Evolutionary conservation across 139 green algal species (phyloP).

Genomic region (Chlamydomonas schloesseri): DNA sequence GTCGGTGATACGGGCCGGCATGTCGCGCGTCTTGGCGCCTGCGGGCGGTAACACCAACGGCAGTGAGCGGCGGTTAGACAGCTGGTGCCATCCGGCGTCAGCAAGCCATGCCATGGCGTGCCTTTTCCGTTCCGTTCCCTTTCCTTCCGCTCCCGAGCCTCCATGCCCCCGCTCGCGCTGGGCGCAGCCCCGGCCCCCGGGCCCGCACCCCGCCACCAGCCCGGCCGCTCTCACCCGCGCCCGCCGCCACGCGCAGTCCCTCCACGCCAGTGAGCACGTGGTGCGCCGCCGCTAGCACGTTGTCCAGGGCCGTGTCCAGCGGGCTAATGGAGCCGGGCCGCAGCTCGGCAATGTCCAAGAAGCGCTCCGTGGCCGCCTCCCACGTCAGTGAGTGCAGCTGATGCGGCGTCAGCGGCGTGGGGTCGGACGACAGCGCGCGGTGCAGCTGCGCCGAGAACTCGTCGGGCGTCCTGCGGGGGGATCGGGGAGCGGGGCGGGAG

Average conservation of each 20-base stretch:
- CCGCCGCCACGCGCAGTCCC: slow-evolving; percentile 65
- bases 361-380: slow-evolving; percentile 96
- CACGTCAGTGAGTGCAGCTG: slow-evolving; percentile 91
- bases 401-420: slow-evolving; percentile 79
- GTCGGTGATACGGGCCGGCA: slow-evolving; percentile 71
- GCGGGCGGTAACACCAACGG: neutral
- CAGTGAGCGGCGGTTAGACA: no score
- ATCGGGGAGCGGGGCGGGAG: no score
- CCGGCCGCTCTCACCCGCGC: slow-evolving; percentile 26
- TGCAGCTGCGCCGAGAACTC: slow-evolving; percentile 90
- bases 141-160: no score
- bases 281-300: slow-evolving; percentile 68
- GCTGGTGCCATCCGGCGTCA: no score
- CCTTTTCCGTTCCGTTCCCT: no score
- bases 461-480: slow-evolving; percentile 50
- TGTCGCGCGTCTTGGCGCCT: slow-evolving; percentile 80
- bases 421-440: slow-evolving; percentile 77
- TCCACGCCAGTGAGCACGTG: slow-evolving; percentile 75
- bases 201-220: neutral
- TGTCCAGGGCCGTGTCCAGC: slow-evolving; percentile 78
- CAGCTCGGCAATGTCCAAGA: slow-evolving; percentile 89
- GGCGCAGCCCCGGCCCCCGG: neutral
- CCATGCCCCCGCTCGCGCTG: neutral
- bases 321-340: slow-evolving; percentile 24
- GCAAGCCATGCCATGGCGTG: no score